phyloP scores from a whole-genome alignment of 805 yeast genomes.

The Kuraishia ogatae region DNA sequence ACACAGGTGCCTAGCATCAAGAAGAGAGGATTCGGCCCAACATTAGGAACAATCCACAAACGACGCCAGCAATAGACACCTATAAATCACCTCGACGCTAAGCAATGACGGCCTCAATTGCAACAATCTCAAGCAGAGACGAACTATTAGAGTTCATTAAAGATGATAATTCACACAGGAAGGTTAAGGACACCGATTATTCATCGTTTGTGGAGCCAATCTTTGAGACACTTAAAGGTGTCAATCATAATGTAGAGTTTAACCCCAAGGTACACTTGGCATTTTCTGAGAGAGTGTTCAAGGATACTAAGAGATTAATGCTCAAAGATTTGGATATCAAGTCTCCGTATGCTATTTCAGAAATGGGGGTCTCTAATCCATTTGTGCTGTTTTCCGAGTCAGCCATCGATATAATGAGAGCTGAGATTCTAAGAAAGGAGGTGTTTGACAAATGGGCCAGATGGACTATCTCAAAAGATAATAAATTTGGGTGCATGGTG shows the following conservation, averaged over 20 bases:
- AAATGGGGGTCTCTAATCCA: constrained; percentile 49
- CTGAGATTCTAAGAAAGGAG: constrained; percentile 41
- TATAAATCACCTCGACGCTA: not conserved
- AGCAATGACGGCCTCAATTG: not conserved
- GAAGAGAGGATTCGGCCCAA: not conserved
- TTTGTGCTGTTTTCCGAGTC: constrained; percentile 55
- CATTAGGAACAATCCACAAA: not conserved
- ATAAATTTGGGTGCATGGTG: constrained; percentile 38
- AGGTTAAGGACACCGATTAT: constrained; percentile 24
- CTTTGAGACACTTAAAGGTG: constrained; percentile 12
- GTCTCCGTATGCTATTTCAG: constrained; percentile 37
- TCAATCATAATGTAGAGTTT: constrained; percentile 21
- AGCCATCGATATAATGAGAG: constrained; percentile 49
- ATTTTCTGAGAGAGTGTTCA: constrained; percentile 24
- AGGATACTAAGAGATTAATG: constrained; percentile 28
- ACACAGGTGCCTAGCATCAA: not conserved
- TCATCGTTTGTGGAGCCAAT: constrained; percentile 22
- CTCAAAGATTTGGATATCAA: constrained; percentile 43
- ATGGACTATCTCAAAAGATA: constrained; percentile 28
- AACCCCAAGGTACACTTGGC: constrained; percentile 31
- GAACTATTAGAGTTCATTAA: constrained; percentile 11
- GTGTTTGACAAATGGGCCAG: constrained; percentile 36
- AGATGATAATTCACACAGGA: constrained; percentile 28
- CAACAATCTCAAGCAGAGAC: not conserved
- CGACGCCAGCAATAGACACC: not conserved